Percentiles rank a stretch among this genome's conserved stretches.
Evolutionary conservation across 768 basidiomycete species (phyloP).

Genomic region (Pisolithus albus): DNA sequence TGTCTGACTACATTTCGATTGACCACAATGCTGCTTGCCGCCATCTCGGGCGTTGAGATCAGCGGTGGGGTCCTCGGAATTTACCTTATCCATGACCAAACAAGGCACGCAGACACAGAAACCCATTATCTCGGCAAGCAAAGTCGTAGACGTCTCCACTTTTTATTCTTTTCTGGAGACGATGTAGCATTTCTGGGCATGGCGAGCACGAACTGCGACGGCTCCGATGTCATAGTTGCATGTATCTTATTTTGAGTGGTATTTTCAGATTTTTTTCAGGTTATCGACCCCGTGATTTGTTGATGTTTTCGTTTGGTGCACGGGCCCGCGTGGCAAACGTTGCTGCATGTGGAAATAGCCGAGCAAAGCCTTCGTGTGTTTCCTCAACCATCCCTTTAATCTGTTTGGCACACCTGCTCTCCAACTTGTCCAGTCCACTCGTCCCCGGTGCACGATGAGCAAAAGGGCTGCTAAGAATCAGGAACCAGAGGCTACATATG

Average conservation of each 20-base stretch:
- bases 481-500: conserved; percentile 46
- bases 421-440: conserved; percentile 13
- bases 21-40: neutral
- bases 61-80: neutral
- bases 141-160: conserved; percentile 1
- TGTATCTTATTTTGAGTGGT: conserved; percentile 25
- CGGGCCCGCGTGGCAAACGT: conserved; percentile 35
- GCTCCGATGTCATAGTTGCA: conserved; percentile 17
- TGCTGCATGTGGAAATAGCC: conserved; percentile 35
- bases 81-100: conserved; percentile 28
- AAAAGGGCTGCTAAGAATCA: conserved; percentile 45
- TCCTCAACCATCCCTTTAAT: conserved; percentile 37
- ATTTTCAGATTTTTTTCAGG: conserved; percentile 17
- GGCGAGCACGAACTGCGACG: conserved; percentile 14
- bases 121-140: conserved; percentile 1
- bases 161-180: conserved; percentile 8
- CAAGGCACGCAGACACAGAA: conserved; percentile 19
- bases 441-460: conserved; percentile 30
- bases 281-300: conserved; percentile 26
- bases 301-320: conserved; percentile 32
- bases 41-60: neutral
- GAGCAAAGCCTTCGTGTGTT: conserved; percentile 34
- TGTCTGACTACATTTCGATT: neutral
- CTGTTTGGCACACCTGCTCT: conserved; percentile 25
- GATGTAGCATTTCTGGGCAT: conserved; percentile 7